Conservation (phyloP, 208 protist species). For the Vickermania spadyakhi region DNA sequence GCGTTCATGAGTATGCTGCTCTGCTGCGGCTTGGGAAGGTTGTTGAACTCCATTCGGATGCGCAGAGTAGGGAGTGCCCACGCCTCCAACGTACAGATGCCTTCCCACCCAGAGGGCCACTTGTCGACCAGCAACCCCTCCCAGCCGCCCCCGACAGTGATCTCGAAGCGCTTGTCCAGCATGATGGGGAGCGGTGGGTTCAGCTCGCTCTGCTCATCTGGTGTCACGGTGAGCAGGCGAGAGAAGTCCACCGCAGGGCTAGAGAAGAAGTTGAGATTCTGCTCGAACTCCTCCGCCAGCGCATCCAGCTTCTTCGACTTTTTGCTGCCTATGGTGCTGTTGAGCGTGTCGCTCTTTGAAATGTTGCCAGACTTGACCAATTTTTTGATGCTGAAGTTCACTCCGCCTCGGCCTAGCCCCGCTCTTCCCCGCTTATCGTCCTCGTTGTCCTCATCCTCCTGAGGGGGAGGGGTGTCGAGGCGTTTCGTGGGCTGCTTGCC, state of each 20-base stretch:
- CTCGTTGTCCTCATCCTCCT: slow-evolving; percentile 13
- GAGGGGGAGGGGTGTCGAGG: slow-evolving; percentile 24
- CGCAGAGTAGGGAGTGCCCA: slow-evolving; percentile 67
- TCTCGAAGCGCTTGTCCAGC: slow-evolving; percentile 37
- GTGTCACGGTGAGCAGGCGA: background rate
- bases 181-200: slow-evolving; percentile 57
- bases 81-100: slow-evolving; percentile 55
- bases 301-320: background rate
- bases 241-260: background rate
- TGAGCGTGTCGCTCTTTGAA: background rate
- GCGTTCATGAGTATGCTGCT: slow-evolving; percentile 38
- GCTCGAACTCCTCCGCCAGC: background rate
- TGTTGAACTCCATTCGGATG: slow-evolving; percentile 74
- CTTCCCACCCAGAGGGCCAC: slow-evolving; percentile 82
- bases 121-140: slow-evolving; percentile 80
- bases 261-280: background rate
- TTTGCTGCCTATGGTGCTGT: background rate
- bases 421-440: background rate
- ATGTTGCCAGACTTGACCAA: background rate
- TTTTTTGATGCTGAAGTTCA: background rate
- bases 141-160: slow-evolving; percentile 66
- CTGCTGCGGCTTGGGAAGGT: slow-evolving; percentile 38
- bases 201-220: slow-evolving; percentile 71
- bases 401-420: background rate
- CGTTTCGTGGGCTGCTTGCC: slow-evolving; percentile 31